Conservation (phyloP, 2,329 filamentous ascomycete species). For the Lachnellula occidentalis region DNA sequence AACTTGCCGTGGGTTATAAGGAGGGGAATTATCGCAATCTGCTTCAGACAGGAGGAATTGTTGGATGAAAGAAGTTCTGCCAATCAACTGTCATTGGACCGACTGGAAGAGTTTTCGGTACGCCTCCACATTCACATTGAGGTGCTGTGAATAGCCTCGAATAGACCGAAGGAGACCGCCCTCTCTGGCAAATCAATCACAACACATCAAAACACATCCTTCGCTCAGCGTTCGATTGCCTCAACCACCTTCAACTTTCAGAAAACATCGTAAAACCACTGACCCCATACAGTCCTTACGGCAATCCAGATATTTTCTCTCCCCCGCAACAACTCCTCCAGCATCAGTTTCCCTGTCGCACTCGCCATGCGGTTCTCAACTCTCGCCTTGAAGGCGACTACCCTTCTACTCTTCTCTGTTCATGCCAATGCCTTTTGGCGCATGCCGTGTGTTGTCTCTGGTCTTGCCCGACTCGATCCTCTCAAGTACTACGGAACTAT, state of each 20-base stretch:
- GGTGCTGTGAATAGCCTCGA: too few species aligned
- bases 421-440: constrained; percentile 72
- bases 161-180: too few species aligned
- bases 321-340: background rate
- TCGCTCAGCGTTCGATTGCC: background rate
- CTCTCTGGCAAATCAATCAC: too few species aligned
- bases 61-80: background rate
- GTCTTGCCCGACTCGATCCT: constrained; percentile 70
- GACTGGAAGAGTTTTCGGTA: too few species aligned
- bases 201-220: too few species aligned
- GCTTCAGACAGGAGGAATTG: background rate
- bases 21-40: background rate
- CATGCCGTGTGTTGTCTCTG: constrained; percentile 72
- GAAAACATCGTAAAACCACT: background rate
- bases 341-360: background rate
- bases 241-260: background rate
- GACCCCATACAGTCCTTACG: background rate
- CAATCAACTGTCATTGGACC: too few species aligned
- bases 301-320: background rate
- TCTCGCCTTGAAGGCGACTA: constrained; percentile 3
- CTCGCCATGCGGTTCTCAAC: constrained; percentile 4
- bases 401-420: background rate
- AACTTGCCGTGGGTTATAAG: background rate
- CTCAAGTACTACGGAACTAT: constrained; percentile 57
- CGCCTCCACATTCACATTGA: too few species aligned